Percentiles rank a stretch among this genome's conserved stretches.
Conservation (phyloP, 208 protist species). For the Leishmania aethiopica region DNA sequence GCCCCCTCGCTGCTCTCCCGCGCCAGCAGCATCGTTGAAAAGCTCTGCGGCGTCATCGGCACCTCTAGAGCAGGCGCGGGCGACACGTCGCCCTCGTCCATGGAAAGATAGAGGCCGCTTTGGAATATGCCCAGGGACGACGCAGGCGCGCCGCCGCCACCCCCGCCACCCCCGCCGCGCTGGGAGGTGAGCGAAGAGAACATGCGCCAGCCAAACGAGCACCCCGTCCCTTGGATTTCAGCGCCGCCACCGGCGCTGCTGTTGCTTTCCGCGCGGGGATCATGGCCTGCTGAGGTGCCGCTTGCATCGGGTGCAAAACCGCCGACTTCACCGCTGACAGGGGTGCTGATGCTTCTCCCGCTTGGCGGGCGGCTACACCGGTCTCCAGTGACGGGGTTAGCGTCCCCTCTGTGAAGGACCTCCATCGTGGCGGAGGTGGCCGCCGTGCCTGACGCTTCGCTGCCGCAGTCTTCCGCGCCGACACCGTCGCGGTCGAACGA, state of each 20-base stretch:
- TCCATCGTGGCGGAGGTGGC: not conserved
- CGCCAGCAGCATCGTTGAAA: constrained; percentile 32
- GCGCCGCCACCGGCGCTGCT: not conserved
- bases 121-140: constrained; percentile 22
- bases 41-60: constrained; percentile 64
- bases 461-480: not conserved
- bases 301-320: not conserved
- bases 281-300: not conserved
- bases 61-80: constrained; percentile 27
- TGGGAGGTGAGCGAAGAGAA: not conserved
- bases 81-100: constrained; percentile 28
- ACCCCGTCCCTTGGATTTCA: not conserved
- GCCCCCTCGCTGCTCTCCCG: constrained; percentile 17
- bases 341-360: constrained; percentile 3
- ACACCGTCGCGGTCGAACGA: not conserved
- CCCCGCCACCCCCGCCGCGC: not conserved
- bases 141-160: not conserved
- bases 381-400: not conserved
- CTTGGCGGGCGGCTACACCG: not conserved
- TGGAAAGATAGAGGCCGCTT: constrained; percentile 23
- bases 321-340: not conserved
- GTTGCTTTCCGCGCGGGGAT: not conserved
- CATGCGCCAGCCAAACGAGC: not conserved
- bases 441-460: not conserved
- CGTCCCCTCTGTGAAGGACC: not conserved